A percentile compares a stretch with the other conserved stretches of the same genome.
Evolutionary conservation across 2,329 filamentous ascomycete genomes (phyloP).

Genomic region (Aspergillus eucalypticola): DNA sequence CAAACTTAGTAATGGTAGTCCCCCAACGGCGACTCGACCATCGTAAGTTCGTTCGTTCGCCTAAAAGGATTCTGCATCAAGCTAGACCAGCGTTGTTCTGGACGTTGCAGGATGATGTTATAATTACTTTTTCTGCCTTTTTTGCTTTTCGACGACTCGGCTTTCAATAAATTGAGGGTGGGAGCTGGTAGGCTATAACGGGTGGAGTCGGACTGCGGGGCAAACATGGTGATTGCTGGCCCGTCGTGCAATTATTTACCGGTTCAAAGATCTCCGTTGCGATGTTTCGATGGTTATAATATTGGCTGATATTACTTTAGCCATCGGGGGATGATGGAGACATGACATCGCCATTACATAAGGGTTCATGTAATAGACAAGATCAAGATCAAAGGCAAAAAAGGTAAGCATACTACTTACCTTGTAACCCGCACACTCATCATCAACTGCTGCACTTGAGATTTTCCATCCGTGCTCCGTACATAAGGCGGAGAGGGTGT

Average conservation of each 20-base stretch:
- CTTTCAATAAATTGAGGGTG: neutral
- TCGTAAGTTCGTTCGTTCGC: neutral
- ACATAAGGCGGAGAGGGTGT: neutral
- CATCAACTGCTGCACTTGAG: neutral
- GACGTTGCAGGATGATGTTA: neutral
- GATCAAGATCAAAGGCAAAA: neutral
- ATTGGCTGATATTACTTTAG: neutral
- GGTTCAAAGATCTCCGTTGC: neutral
- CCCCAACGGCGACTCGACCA: neutral
- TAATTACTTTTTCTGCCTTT: neutral
- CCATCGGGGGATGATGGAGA: neutral
- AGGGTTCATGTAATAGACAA: no score
- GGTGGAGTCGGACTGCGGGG: conserved; percentile 6
- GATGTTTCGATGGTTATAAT: neutral
- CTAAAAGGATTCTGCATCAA: neutral
- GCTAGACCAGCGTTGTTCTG: neutral
- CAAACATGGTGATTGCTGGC: conserved; percentile 1
- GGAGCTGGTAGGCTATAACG: neutral
- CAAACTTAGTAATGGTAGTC: neutral
- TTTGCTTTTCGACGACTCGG: neutral
- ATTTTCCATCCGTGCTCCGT: neutral
- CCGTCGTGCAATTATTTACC: neutral
- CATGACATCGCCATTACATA: conserved; percentile 10
- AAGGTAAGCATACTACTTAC: neutral
- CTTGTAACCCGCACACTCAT: neutral